Base-by-base conservation (phyloP, 441 rosid species). In the Populus hybrid region DNA sequence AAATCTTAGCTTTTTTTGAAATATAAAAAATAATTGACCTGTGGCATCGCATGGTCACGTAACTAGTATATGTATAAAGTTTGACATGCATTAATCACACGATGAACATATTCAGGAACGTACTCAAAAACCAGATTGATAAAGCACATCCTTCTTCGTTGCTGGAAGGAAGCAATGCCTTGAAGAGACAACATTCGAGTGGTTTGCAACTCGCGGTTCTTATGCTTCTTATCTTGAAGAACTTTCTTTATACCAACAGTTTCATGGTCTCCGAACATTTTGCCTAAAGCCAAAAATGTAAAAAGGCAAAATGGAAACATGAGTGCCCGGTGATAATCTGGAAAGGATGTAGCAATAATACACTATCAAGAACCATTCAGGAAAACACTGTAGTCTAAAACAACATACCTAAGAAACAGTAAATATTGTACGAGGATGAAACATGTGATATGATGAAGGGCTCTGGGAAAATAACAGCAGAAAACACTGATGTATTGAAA, bases 131-230 rank as follows among this genome's bases (percentile, higher is more conserved):
- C 28, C 28, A 95, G 85, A 81, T 95, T 95, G 99, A 85, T 89
- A 95, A 61, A 93, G 94, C 76, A 26, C 26, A 26, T 26, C 26
- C 26, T 93, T 92, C 59, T 93, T 96, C 0, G 96, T 92, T 1
- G 94, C 90, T 71, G 98, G 93, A 85, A 95, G 93, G 88, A 95
- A 92, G 79, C 96, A 95, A 74, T 95, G 97, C 88, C 93, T 95
- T 46, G 93, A 84, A 77, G 89, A 82, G 76, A 95, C 95, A 40
- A 90, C 92, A 84, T 94, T 95, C 4, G 98, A 95, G 75, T 95
- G 98, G 83, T 95, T 81, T 94, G 98, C 85, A 95, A 84, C 84
- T 95, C 98, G 65, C 98, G 97, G 83, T 95, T 95, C 92, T 95
- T 95, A 81, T 95, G 93, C 87, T 97, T 90, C 88, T 89, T 88